These are phyloP conservation scores for Pseudonitzschia multistriata DNA, from an alignment of 108 stramenopile genomes.

Conservation along the genomic window DNA sequence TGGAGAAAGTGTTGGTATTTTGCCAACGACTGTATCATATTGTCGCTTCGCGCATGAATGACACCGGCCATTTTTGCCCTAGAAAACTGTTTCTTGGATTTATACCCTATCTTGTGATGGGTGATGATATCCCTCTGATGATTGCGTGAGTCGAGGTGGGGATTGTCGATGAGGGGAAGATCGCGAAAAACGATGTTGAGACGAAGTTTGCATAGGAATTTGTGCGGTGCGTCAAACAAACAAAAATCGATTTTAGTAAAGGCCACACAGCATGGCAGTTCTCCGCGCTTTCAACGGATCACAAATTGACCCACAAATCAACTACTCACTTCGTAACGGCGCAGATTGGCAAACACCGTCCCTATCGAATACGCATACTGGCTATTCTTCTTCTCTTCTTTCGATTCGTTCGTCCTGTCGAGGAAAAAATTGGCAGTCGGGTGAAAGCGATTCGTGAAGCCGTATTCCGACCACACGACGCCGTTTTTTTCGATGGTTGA, in stretches of 20 bases:
- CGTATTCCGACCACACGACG: conserved; percentile 8
- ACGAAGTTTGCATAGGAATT: not conserved
- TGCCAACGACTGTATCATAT: conserved; percentile 4
- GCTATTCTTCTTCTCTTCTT: not conserved
- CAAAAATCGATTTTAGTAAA: too few species aligned
- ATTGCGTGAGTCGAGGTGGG: not conserved
- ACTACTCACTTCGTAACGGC: not conserved
- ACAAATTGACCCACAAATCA: too few species aligned
- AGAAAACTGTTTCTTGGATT: not conserved
- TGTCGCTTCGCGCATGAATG: not conserved
- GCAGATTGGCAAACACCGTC: conserved; percentile 1
- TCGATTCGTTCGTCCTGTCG: not conserved
- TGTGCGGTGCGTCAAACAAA: too few species aligned
- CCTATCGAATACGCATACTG: conserved; percentile 5
- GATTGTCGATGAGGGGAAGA: not conserved
- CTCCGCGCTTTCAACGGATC: too few species aligned
- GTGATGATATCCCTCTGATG: not conserved
- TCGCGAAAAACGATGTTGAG: not conserved
- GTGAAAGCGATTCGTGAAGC: conserved; percentile 6
- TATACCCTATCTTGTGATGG: conserved; percentile 8
- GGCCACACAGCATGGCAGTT: too few species aligned
- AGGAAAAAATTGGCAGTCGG: conserved; percentile 3
- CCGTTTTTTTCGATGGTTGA: not conserved
- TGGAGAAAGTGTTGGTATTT: conserved; percentile 8
- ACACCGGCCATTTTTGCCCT: not conserved